Evolutionary conservation across 116 monocot species (phyloP).

Genomic region (Dioscorea cayenensis): DNA sequence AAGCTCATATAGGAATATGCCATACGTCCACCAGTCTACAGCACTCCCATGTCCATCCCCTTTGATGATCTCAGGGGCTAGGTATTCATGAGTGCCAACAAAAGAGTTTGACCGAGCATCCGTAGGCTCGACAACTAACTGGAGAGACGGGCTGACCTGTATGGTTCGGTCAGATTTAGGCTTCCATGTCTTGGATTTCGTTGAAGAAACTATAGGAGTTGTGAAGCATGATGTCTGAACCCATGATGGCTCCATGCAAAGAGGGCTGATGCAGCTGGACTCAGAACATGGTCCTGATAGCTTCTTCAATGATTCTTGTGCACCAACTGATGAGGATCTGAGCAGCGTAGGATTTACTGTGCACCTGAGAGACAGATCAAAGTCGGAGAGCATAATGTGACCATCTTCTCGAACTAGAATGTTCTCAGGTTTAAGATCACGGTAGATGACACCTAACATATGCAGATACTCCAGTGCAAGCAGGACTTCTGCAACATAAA

Average conservation of each 20-base stretch:
- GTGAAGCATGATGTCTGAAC: conserved; percentile 67
- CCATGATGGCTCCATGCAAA: conserved; percentile 59
- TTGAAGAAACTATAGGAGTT: conserved; percentile 30
- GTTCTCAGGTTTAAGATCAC: conserved; percentile 93
- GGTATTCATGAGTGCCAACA: conserved; percentile 90
- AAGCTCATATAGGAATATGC: conserved; percentile 84
- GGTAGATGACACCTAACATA: conserved; percentile 85
- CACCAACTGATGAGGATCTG: conserved; percentile 38
- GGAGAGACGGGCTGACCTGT: conserved; percentile 30
- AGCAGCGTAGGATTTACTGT: conserved; percentile 64
- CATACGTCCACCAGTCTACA: conserved; percentile 93
- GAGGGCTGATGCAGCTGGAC: conserved; percentile 62
- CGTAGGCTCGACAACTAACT: conserved; percentile 75
- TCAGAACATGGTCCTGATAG: conserved; percentile 42
- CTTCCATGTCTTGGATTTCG: conserved; percentile 22
- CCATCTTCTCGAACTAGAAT: conserved; percentile 91
- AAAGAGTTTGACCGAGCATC: conserved; percentile 90
- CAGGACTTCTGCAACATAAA: conserved; percentile 87
- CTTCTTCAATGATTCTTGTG: conserved; percentile 33
- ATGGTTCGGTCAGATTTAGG: conserved; percentile 11
- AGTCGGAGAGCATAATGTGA: conserved; percentile 90
- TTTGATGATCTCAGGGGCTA: conserved; percentile 88
- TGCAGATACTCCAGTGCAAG: conserved; percentile 83
- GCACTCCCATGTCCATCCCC: conserved; percentile 94
- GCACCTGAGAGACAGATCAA: conserved; percentile 80